These are phyloP conservation scores for Pholiota microspora DNA, from an alignment of 768 basidiomycete species.

Conservation along the genomic window DNA sequence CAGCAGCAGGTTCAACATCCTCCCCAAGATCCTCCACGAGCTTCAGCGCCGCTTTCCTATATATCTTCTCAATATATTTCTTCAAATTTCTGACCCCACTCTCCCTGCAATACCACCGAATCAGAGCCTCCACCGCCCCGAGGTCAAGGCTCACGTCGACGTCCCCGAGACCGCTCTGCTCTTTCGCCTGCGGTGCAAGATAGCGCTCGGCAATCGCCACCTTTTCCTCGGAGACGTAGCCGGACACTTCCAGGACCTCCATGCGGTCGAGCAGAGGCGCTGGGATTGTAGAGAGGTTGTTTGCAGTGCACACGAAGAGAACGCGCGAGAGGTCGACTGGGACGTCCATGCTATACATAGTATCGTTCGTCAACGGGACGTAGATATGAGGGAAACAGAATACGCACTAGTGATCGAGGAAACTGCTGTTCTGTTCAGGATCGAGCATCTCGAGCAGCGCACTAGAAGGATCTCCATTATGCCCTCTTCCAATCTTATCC, in stretches of 20 bases:
- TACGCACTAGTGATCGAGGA: constrained; percentile 94
- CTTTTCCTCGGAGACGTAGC: constrained; percentile 95
- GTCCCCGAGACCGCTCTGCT: constrained; percentile 80
- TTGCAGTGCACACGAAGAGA: constrained; percentile 97
- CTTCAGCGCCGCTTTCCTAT: constrained; percentile 92
- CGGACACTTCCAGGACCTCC: constrained; percentile 94
- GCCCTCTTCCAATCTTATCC: constrained; percentile 90
- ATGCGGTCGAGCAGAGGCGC: constrained; percentile 92
- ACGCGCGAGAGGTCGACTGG: constrained; percentile 95
- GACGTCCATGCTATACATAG: constrained; percentile 79
- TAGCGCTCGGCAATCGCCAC: constrained; percentile 83
- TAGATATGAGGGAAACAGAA: background rate
- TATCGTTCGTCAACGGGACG: constrained; percentile 8
- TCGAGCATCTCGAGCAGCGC: constrained; percentile 92
- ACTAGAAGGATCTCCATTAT: constrained; percentile 91
- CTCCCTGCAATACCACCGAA: constrained; percentile 97
- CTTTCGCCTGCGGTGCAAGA: constrained; percentile 91
- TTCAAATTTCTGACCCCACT: constrained; percentile 96
- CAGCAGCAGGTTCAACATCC: constrained; percentile 63
- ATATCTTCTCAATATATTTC: constrained; percentile 99
- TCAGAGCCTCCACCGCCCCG: constrained; percentile 79
- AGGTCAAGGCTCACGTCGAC: constrained; percentile 81
- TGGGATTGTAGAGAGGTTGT: constrained; percentile 91
- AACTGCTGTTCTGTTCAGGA: constrained; percentile 92
- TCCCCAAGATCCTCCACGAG: constrained; percentile 91